Conservation (phyloP, 495 filamentous ascomycete genomes). For the Talaromyces liani region DNA sequence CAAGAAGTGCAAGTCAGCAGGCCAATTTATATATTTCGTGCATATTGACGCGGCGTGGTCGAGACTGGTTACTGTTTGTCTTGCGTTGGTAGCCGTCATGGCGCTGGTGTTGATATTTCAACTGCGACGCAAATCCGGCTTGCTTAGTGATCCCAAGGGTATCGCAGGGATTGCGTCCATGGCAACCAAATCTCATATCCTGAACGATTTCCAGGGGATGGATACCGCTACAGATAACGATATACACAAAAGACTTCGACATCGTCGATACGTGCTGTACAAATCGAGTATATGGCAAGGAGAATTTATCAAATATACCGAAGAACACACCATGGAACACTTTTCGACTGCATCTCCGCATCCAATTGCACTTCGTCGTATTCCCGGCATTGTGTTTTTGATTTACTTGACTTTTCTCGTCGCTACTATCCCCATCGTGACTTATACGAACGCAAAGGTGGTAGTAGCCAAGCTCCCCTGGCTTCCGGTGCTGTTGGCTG, state of each 20-base stretch:
- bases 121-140: slow-evolving; percentile 54
- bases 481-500: slow-evolving; percentile 54
- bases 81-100: slow-evolving; percentile 48
- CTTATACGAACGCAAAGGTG: slow-evolving; percentile 47
- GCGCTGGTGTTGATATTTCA: slow-evolving; percentile 46
- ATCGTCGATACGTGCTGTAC: slow-evolving; percentile 59
- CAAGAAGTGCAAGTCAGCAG: neutral
- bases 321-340: slow-evolving; percentile 2
- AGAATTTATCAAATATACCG: slow-evolving; percentile 31
- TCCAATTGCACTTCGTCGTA: slow-evolving; percentile 57
- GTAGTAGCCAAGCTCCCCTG: slow-evolving; percentile 56
- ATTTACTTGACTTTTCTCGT: slow-evolving; percentile 42
- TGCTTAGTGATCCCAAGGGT: slow-evolving; percentile 61
- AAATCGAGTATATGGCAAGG: slow-evolving; percentile 59
- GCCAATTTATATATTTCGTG: slow-evolving; percentile 25
- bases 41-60: slow-evolving; percentile 51
- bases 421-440: slow-evolving; percentile 45
- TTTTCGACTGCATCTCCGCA: slow-evolving; percentile 44
- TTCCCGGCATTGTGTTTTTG: slow-evolving; percentile 53
- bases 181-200: slow-evolving; percentile 63
- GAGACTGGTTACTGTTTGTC: slow-evolving; percentile 43
- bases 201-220: slow-evolving; percentile 66
- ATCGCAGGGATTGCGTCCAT: slow-evolving; percentile 69
- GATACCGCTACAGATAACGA: slow-evolving; percentile 55
- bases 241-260: slow-evolving; percentile 57